Base-by-base conservation (phyloP, 106 monocot species). In the Allium sativum region DNA sequence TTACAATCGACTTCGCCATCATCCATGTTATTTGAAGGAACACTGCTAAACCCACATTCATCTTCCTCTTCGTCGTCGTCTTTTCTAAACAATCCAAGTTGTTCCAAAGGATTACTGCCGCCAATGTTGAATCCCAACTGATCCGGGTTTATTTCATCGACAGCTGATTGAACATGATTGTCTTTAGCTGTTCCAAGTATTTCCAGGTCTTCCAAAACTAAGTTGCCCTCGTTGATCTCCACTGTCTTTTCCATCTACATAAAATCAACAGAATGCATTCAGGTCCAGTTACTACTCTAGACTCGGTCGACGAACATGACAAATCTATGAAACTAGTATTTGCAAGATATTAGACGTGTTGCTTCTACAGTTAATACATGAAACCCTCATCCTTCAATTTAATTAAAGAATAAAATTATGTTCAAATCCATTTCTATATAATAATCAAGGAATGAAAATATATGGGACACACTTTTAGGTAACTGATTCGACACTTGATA, bases 61-160 rank as follows among this genome's bases (percentile, higher is more conserved):
- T 95, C 94, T 11, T 82, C 89, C 6, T 90, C 94, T 18, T 95
- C 93, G 4, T 89, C 86, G 54, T 94, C 94, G 10, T 12, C 74
- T 65, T 95, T 95, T 76, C 89, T 90, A 53, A 74, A 95, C 18
- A 95, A 67, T 0, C 94, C 94, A 40, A 95, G 90, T 66, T 90
- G 83, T 59, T 90, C 94, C 21, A 95, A 66, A 61, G 94, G 83
- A 55, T 90, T 90, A 61, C 76, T 69, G 64, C 86, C 79, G 22
- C 64, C 73, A 53, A 89, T 69, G 42, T 81, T 78, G 64, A 89
- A 94, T 14, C 81, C 67, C 14, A 70, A 58, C 52, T 63, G 73
- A 56, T 76, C 65, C 41, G 81, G 83, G 46, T 83, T 86, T 0
- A 71, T 83, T 44, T 83, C 83, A 18, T 67, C 71, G 57, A 86